Base-by-base conservation (phyloP, 2,329 filamentous ascomycete genomes). In the Paecilomyces formosus region DNA sequence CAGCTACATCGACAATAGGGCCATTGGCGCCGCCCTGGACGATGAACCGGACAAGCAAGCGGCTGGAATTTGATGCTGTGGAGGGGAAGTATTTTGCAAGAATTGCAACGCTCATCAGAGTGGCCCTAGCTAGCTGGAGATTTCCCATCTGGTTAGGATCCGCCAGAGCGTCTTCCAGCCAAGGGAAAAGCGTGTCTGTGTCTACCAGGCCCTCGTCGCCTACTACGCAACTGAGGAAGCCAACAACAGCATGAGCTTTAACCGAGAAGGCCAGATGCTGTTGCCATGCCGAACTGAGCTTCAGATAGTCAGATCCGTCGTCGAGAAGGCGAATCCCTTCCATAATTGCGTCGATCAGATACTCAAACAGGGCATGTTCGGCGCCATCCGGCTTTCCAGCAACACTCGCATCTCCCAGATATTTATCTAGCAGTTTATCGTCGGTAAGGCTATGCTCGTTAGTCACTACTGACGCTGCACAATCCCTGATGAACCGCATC, bases 251-350 rank as follows among this genome's bases (percentile, higher is more conserved):
- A 61, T 88, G 86, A 0, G 89, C 86, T 74, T 96, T 97, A 61
- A 95, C 90, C 6, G 89, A 87, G 66, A 89, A 92, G 3, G 92
- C 90, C 57, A 97, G 82, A 60, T 82, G 86, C 74, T 97, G 93
- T 71, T 97, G 92, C 76, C 88, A 92, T 5, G 87, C 82, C 1
- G 92, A 93, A 58, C 90, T 89, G 59, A 97, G 84, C 65, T 89
- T 87, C 51, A 96, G 80, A 71, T 96, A 97, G 73, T 97, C 94
- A 1, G 91, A 88, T 60, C 90, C 90, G 54, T 92, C 91, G 64
- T 97, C 92, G 21, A 99, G 79, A 55, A 92, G 85, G 65, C 87
- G 86, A 80, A 97, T 90, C 70, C 96, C 89, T 61, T 96, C 89
- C 11, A 85, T 81, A 33, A 92, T 87, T 63, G 96, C 84, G 53